phyloP scores from a whole-genome alignment of 2,329 filamentous ascomycete genomes.

The Pseudopithomyces chartarum region DNA sequence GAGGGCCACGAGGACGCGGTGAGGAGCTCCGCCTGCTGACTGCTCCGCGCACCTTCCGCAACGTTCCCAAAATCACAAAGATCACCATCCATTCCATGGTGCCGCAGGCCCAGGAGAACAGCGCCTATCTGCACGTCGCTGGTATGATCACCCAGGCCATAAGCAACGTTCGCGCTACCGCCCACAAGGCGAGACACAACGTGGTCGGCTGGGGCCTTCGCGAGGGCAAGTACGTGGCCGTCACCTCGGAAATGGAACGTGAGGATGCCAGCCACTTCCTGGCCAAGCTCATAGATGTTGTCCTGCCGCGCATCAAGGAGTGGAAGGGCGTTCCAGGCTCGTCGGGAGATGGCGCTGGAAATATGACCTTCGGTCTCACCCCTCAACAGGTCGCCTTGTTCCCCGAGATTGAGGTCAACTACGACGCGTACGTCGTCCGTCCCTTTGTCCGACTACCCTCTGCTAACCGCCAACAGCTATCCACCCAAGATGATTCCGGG shows the following conservation, averaged over 20 bases:
- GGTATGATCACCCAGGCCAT: constrained; percentile 86
- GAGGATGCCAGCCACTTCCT: constrained; percentile 89
- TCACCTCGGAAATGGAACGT: constrained; percentile 77
- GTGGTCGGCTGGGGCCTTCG: constrained; percentile 78
- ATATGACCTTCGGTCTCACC: constrained; percentile 80
- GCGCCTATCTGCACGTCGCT: constrained; percentile 77
- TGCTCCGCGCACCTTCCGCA: constrained; percentile 73
- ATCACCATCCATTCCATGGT: constrained; percentile 82
- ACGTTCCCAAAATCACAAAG: constrained; percentile 80
- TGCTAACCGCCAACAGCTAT: constrained; percentile 52
- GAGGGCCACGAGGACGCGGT: constrained; percentile 81
- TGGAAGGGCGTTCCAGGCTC: constrained; percentile 79
- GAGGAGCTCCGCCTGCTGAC: constrained; percentile 71
- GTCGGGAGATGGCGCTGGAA: constrained; percentile 86
- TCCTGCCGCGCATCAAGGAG: constrained; percentile 94
- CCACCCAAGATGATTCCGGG: constrained; percentile 80
- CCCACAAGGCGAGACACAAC: constrained; percentile 71
- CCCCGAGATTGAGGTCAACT: constrained; percentile 94
- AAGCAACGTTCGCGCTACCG: constrained; percentile 72
- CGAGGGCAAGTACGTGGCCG: constrained; percentile 72
- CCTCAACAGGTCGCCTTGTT: constrained; percentile 80
- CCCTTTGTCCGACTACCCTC: not conserved
- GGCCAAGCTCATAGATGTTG: constrained; percentile 85
- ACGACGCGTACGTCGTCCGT: constrained; percentile 72
- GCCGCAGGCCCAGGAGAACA: constrained; percentile 69